phyloP scores from a whole-genome alignment of 176 grass and related monocot genomes.

The Thinopyrum elongatum region DNA sequence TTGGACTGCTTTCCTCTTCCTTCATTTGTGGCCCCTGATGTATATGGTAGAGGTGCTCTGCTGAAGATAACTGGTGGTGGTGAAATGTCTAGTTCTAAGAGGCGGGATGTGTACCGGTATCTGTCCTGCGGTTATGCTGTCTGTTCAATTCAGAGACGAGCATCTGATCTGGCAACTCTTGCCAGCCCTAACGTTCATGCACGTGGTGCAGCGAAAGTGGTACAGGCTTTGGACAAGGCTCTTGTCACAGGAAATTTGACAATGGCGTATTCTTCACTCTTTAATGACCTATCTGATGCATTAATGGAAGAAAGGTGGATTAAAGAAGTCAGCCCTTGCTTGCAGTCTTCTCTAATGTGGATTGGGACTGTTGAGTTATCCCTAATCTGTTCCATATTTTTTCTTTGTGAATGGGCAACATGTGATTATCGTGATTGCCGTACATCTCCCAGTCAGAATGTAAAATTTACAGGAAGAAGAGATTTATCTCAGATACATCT shows the following conservation, averaged over 20 bases:
- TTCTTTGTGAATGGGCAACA: constrained; percentile 99
- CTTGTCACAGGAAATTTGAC: constrained; percentile 65
- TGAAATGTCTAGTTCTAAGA: constrained; percentile 63
- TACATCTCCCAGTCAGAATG: constrained; percentile 45
- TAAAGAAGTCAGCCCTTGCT: constrained; percentile 90
- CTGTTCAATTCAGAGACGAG: constrained; percentile 76
- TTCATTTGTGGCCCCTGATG: constrained; percentile 66
- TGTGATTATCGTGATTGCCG: constrained; percentile 97
- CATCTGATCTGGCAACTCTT: constrained; percentile 71
- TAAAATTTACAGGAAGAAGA: constrained; percentile 86
- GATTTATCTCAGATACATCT: constrained; percentile 90
- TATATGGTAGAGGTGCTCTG: constrained; percentile 58
- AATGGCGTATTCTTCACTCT: constrained; percentile 74
- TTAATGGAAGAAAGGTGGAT: constrained; percentile 94
- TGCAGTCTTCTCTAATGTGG: constrained; percentile 96
- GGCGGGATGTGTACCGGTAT: constrained; percentile 69
- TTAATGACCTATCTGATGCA: constrained; percentile 93
- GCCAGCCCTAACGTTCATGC: constrained; percentile 85
- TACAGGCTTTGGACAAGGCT: constrained; percentile 89
- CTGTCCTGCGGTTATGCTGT: constrained; percentile 84
- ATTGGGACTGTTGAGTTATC: constrained; percentile 81
- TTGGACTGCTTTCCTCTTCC: constrained; percentile 97
- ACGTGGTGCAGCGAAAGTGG: constrained; percentile 83
- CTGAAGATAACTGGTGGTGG: constrained; percentile 61
- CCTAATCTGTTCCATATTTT: constrained; percentile 95